Conservation (phyloP, 441 rosid species). For the Pelargonium myrrhifolium region DNA sequence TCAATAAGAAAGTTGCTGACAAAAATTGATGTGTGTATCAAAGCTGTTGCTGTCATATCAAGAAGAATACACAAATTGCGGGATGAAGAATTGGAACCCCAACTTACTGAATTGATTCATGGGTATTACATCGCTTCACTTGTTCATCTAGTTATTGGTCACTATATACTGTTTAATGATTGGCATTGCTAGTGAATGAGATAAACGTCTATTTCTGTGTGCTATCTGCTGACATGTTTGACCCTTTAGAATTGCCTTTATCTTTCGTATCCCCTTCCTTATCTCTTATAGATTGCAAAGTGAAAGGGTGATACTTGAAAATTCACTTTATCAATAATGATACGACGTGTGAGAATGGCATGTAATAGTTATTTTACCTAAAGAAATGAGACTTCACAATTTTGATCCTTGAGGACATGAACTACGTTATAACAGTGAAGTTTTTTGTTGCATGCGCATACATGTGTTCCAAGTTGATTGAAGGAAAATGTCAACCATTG, state of each 20-base stretch:
- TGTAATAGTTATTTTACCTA: not conserved
- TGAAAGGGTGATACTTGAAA: not conserved
- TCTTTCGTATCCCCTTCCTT: not conserved
- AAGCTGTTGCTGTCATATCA: constrained; percentile 65
- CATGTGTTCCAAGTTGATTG: too few relatives aligned
- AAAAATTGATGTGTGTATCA: constrained; percentile 57
- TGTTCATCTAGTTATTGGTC: not conserved
- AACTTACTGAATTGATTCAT: constrained; percentile 52
- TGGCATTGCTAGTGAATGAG: not conserved
- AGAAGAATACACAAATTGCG: constrained; percentile 68
- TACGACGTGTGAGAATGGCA: too few relatives aligned
- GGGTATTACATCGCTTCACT: constrained; percentile 37
- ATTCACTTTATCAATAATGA: not conserved
- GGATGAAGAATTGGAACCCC: constrained; percentile 84
- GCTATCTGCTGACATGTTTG: not conserved
- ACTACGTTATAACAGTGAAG: not conserved
- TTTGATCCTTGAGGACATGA: not conserved
- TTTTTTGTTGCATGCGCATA: too few relatives aligned
- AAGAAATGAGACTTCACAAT: not conserved
- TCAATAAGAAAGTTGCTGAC: constrained; percentile 61
- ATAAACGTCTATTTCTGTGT: not conserved
- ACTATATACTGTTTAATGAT: not conserved
- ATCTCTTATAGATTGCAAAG: too few relatives aligned
- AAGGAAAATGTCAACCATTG: too few relatives aligned
- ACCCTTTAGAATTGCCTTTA: not conserved